These are phyloP conservation scores for Microbotryum intermedium DNA, from an alignment of 1,284 basidiomycete genomes.

Conservation along the genomic window DNA sequence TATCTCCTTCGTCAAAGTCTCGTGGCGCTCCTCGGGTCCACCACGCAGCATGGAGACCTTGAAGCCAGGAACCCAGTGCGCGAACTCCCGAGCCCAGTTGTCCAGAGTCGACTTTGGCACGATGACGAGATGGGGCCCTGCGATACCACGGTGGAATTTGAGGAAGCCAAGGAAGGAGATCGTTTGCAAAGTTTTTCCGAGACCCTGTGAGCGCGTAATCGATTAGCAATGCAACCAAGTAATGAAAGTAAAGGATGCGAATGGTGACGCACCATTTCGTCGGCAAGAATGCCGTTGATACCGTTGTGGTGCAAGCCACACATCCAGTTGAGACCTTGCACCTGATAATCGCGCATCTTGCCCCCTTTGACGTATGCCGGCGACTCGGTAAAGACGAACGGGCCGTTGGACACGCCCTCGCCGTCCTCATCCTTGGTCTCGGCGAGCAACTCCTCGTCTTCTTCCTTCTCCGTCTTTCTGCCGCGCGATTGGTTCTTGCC, in stretches of 20 bases:
- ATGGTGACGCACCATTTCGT: constrained; percentile 66
- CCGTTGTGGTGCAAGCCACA: constrained; percentile 85
- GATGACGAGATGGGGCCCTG: constrained; percentile 85
- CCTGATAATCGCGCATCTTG: constrained; percentile 84
- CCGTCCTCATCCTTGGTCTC: constrained; percentile 64
- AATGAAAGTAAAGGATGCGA: background rate
- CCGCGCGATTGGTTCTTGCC: constrained; percentile 16
- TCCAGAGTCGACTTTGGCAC: constrained; percentile 97
- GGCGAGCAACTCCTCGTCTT: constrained; percentile 88
- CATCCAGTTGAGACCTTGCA: constrained; percentile 98
- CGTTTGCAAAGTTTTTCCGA: constrained; percentile 96
- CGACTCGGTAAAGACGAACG: constrained; percentile 84
- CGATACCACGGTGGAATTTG: constrained; percentile 66
- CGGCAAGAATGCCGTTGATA: constrained; percentile 84
- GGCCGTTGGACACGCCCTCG: constrained; percentile 46
- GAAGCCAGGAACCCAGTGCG: constrained; percentile 85
- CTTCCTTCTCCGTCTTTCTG: constrained; percentile 94
- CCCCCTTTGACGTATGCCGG: constrained; percentile 79
- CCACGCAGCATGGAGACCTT: constrained; percentile 75
- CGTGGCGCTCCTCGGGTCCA: constrained; percentile 76
- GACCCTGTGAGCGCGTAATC: constrained; percentile 53
- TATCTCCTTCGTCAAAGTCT: constrained; percentile 67
- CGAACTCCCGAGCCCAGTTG: constrained; percentile 93
- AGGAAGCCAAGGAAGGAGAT: constrained; percentile 96
- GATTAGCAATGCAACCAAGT: background rate